phyloP scores from a whole-genome alignment of 1,284 basidiomycete species.

The Moesziomyces antarcticus region DNA sequence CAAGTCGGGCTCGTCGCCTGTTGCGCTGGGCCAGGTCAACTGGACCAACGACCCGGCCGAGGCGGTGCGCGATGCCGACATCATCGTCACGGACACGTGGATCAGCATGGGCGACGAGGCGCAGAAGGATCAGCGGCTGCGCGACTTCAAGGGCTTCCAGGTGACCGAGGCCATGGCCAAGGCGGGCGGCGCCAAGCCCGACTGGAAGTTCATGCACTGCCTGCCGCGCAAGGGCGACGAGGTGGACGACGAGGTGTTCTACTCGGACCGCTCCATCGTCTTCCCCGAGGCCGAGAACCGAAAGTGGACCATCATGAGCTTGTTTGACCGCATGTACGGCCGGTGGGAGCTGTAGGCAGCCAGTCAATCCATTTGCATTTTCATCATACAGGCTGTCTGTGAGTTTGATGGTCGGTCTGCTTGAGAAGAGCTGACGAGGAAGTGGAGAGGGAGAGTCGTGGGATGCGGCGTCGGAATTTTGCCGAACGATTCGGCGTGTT shows the following conservation, averaged over 20 bases:
- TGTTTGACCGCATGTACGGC: slow-evolving; percentile 64
- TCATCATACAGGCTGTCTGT: neutral
- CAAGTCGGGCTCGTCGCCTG: slow-evolving; percentile 66
- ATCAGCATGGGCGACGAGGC: slow-evolving; percentile 99
- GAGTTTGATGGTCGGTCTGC: neutral
- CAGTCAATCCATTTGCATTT: neutral
- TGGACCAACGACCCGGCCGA: slow-evolving; percentile 84
- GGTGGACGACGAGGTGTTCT: slow-evolving; percentile 70
- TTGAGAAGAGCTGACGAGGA: neutral
- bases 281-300: slow-evolving; percentile 68
- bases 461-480: slow-evolving; percentile 1
- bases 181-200: slow-evolving; percentile 80
- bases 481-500: slow-evolving; percentile 5
- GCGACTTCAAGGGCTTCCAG: slow-evolving; percentile 92
- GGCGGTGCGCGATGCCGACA: slow-evolving; percentile 88
- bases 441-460: neutral
- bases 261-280: slow-evolving; percentile 62
- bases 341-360: slow-evolving; percentile 45
- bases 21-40: slow-evolving; percentile 71
- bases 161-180: slow-evolving; percentile 78
- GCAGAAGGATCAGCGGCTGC: slow-evolving; percentile 86
- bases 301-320: slow-evolving; percentile 68
- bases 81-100: slow-evolving; percentile 80
- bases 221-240: slow-evolving; percentile 91
- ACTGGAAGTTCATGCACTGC: slow-evolving; percentile 98